Conservation (phyloP, 805 yeast species). For the Debaryomyces maramus region DNA sequence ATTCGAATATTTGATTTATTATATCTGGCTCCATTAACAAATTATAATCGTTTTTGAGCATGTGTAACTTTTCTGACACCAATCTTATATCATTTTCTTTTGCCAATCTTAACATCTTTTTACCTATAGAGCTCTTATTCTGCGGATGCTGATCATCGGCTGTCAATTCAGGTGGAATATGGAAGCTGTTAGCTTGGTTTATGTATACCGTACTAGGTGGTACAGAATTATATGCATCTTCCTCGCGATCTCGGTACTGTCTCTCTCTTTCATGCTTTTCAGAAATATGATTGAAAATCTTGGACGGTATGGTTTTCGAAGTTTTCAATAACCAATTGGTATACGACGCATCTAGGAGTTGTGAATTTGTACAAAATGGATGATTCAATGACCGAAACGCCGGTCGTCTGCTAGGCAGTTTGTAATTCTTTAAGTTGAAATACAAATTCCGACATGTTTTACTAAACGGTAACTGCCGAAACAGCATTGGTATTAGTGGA, state of each 20-base stretch:
- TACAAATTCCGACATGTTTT: constrained; percentile 16
- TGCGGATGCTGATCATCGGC: neutral
- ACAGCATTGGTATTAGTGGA: constrained; percentile 8
- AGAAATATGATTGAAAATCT: constrained; percentile 6
- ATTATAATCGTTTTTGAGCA: constrained; percentile 4
- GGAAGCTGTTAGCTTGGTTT: neutral
- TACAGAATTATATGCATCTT: constrained; percentile 3
- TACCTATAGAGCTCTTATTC: neutral
- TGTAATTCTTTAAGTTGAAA: constrained; percentile 13
- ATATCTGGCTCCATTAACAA: constrained; percentile 7
- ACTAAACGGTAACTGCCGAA: constrained; percentile 19
- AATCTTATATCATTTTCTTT: neutral
- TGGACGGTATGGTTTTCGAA: constrained; percentile 13
- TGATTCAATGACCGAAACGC: constrained; percentile 14
- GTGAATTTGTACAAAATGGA: constrained; percentile 21
- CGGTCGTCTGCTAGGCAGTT: constrained; percentile 9
- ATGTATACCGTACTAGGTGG: neutral
- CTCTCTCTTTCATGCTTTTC: neutral
- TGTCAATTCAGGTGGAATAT: constrained; percentile 1
- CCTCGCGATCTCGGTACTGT: neutral
- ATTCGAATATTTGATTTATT: constrained; percentile 10
- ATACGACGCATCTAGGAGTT: constrained; percentile 17
- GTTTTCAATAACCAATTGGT: constrained; percentile 16
- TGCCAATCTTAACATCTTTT: neutral
- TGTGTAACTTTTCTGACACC: constrained; percentile 3